These are phyloP conservation scores for Atalantia buxifolia DNA, from an alignment of 345 rosid genomes.

Conservation along the genomic window DNA sequence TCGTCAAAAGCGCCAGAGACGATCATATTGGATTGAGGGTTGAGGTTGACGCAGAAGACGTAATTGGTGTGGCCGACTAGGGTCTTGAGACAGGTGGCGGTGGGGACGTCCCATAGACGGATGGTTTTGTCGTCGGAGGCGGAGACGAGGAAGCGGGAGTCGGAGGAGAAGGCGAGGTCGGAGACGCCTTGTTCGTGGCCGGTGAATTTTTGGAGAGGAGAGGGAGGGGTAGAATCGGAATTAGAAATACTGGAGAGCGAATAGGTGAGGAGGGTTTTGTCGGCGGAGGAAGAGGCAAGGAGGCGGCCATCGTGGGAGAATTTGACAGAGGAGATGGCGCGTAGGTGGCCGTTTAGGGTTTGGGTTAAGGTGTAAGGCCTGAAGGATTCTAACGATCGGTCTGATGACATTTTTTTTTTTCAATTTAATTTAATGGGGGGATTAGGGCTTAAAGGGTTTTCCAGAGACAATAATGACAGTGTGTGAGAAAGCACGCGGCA, in stretches of 20 bases:
- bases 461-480: background rate
- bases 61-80: slow-evolving; percentile 80
- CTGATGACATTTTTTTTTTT: slow-evolving; percentile 17
- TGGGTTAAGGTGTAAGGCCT: slow-evolving; percentile 66
- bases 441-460: background rate
- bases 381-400: slow-evolving; percentile 30
- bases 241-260: slow-evolving; percentile 39
- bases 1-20: slow-evolving; percentile 95
- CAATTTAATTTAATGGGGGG: background rate
- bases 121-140: slow-evolving; percentile 93
- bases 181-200: slow-evolving; percentile 86
- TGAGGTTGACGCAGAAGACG: slow-evolving; percentile 81
- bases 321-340: slow-evolving; percentile 71
- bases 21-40: slow-evolving; percentile 81
- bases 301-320: slow-evolving; percentile 90
- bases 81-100: slow-evolving; percentile 59
- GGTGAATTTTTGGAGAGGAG: slow-evolving; percentile 45
- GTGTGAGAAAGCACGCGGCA: background rate
- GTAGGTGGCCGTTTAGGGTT: slow-evolving; percentile 73
- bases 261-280: slow-evolving; percentile 72
- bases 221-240: slow-evolving; percentile 31
- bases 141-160: slow-evolving; percentile 79
- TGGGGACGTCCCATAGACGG: slow-evolving; percentile 87
- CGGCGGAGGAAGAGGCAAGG: slow-evolving; percentile 84
- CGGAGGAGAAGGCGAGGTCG: slow-evolving; percentile 88